phyloP scores from a whole-genome alignment of 305 asterid genomes.

The Solanum aculeatissimum region DNA sequence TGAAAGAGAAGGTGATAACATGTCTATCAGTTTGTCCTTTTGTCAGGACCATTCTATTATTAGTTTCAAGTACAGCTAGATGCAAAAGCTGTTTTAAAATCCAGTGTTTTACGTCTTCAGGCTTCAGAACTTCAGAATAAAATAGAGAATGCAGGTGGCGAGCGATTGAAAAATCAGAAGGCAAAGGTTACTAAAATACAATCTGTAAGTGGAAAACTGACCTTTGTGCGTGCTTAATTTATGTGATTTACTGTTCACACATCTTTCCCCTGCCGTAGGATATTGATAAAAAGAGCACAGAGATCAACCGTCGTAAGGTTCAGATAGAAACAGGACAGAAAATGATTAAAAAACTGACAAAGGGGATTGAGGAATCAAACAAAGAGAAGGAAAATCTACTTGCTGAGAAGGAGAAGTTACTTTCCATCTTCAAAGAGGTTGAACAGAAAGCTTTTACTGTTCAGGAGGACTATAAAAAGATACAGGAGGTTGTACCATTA shows the following conservation, averaged over 20 bases:
- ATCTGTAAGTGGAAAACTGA: slow-evolving; percentile 46
- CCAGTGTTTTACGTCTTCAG: slow-evolving; percentile 17
- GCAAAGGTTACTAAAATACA: slow-evolving; percentile 58
- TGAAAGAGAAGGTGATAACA: slow-evolving; percentile 66
- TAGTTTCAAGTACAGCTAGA: neutral
- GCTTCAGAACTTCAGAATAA: slow-evolving; percentile 76
- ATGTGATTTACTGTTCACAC: neutral
- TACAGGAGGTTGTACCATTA: slow-evolving; percentile 49
- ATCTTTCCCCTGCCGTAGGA: slow-evolving; percentile 28
- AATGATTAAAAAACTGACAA: slow-evolving; percentile 54
- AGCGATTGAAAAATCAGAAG: slow-evolving; percentile 61
- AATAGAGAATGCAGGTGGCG: slow-evolving; percentile 98
- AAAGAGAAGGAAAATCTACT: slow-evolving; percentile 55
- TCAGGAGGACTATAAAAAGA: slow-evolving; percentile 69
- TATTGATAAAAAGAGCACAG: slow-evolving; percentile 64
- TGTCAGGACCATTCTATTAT: neutral
- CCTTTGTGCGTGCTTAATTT: neutral
- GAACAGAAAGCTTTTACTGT: slow-evolving; percentile 78
- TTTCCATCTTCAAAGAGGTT: slow-evolving; percentile 58
- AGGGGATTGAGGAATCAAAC: slow-evolving; percentile 77
- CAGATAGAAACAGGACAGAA: slow-evolving; percentile 78
- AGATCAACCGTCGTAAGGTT: slow-evolving; percentile 81
- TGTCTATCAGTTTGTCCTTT: neutral
- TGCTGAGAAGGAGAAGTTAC: slow-evolving; percentile 49
- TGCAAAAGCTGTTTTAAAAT: neutral